Base-by-base conservation (phyloP, 129 eudicot species). In the Solidago caesia region DNA sequence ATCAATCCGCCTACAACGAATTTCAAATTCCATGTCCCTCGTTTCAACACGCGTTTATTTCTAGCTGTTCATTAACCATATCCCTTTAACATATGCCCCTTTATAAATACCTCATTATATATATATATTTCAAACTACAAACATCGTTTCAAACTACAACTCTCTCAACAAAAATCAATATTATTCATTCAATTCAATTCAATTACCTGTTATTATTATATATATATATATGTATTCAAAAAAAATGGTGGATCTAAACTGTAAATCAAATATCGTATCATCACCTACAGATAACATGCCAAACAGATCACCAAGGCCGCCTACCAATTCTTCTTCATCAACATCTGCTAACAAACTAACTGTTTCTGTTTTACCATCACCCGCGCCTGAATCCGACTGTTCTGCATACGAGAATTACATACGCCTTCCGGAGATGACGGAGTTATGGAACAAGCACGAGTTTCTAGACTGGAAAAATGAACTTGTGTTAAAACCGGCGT, bases 181-280 rank as follows among this genome's bases (percentile, higher is more conserved):
- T 1, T 33, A 33, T 33, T 33, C 39, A 33, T 21, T 21, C 21
- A 33, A 33, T 33, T 33, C 39, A 33, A 33, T 33, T 33, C 21
- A 21, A 21, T 33, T 33, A 33, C 39, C 39, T 33, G 39, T 33
- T 33, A 33, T 33, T 1, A 33, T 21, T 21, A 21, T 21, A n/a
- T 21, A 33, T 33, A 0, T 12, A 44, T 70, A 33, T 43, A 78
- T 39, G 68, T 81, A 10, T 62, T 41, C 29, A 16, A 29, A 52
- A 29, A 77, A 78, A 21, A 92, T 92, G 98, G 92, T 89, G 21
- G 96, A 89, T 82, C 55, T 85, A 27, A 89, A 85, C 68, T 85
- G 96, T 64, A 92, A 92, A 75, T 78, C 89, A 0, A 89, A 87
- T 21, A 87, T 86, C 74, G 77, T 79, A 6, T 60, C 86, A 2